Base-by-base conservation (phyloP, 345 rosid genomes). In the Turritis glabra region DNA sequence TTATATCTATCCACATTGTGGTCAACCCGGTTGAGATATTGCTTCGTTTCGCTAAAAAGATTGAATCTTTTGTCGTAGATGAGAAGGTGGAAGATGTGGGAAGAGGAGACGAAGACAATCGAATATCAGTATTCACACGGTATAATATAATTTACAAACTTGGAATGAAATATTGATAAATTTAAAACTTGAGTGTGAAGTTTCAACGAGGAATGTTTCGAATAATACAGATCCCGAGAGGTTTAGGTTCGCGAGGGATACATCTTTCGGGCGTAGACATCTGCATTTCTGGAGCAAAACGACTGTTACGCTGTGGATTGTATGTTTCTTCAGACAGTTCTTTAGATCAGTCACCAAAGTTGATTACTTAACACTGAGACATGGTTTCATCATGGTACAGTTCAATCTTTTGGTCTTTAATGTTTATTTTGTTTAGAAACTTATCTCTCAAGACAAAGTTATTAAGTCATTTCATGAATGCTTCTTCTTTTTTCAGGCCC, bases 181-280 rank as follows among this genome's bases (percentile, higher is more conserved):
- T 8, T n/a, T 33, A 23, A 17, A 57, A 58, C 5, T 27, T 27
- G 37, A 37, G 37, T 67, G 6, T 29, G 62, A 50, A 58, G 68
- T n/a, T 52, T 51, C 0, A 68, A 75, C n/a, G 0, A 27, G 29
- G 5, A 9, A 6, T 19, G n/a, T 21, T 27, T 41, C 3, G 26
- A 9, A 52, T 64, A 14, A 59, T 30, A 59, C 81, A 95, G 99
- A 95, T 80, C 98, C 99, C 0, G 96, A 90, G 70, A 87, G 99
- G 79, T 95, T 95, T 73, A 84, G 98, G 52, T 90, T 95, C 80
- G 89, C 99, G 13, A 90, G 97, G 50, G 99, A 95, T 64, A 95
- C 99, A 68, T 92, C 99, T 3, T 95, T 95, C 12, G 99, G 99
- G 8, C 79, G 90, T 57, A 86, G 99, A 62, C 99, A 95, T 66